Base-by-base conservation (phyloP, 805 yeast species). In the Cyberlindnera maritima region DNA sequence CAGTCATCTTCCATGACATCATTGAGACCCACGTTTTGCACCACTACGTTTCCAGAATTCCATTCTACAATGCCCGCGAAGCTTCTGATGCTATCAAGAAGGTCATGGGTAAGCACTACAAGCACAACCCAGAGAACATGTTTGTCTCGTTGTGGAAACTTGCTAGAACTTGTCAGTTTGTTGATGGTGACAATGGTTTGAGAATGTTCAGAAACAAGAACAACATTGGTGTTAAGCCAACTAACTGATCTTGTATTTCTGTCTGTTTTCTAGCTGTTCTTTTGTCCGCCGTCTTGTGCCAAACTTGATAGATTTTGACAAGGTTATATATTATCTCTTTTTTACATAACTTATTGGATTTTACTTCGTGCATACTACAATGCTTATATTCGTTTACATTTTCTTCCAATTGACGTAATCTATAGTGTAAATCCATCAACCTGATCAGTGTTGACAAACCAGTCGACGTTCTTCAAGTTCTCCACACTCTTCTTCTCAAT, bases 11-110 rank as follows among this genome's bases (percentile, higher is more conserved):
- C 81, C 96, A 88, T 68, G 95, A 85, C 65, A 88, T 88, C 61
- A 87, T 88, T 61, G 96, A 88, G 71, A 88, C 96, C 44, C 96
- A 88, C 64, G 96, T 88, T 43, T 75, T 85, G 59, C 96, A 88
- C 71, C 96, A 88, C 69, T 88, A 79, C 66, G 82, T 79, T 53
- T 83, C 91, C 12, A 75, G 95, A 66, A 86, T 88, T 57, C 96
- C 96, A 38, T 88, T 88, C 71, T 88, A 88, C 76, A 83, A 87
- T 57, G 95, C 84, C 23, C 75, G 92, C 65, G 81, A 79, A 61
- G 94, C 86, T 41, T 75, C 88, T 50, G 88, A 71, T 47, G 92
- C 87, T 47, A 83, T 88, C 68, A 81, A 83, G 70, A 79, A 81
- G 66, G 94, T 85, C 49, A 83, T 88, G 94, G 96, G 96, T 58